phyloP scores from a whole-genome alignment of 2,329 filamentous ascomycete species.

The Ophiostoma populinum region DNA sequence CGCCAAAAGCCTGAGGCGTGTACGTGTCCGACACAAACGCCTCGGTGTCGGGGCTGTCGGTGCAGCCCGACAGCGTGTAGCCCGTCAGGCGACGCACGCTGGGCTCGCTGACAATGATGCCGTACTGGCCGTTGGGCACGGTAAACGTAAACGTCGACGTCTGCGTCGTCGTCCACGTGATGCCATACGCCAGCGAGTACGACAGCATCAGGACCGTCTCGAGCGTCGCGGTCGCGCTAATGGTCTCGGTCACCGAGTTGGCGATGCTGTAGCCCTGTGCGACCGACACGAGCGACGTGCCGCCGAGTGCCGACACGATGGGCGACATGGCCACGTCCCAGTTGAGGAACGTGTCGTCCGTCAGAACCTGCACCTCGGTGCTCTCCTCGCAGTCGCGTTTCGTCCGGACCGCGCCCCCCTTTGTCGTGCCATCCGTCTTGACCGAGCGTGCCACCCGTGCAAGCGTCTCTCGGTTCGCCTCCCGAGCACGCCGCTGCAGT shows the following conservation, averaged over 20 bases:
- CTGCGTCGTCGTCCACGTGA: background rate
- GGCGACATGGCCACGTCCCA: background rate
- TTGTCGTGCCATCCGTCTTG: no score
- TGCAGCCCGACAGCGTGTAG: background rate
- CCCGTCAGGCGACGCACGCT: background rate
- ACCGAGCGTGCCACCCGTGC: no score
- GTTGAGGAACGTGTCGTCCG: background rate
- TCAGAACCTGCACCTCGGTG: background rate
- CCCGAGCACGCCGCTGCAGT: no score
- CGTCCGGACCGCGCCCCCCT: no score
- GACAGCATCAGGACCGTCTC: background rate
- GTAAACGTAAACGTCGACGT: background rate
- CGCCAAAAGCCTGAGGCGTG: background rate
- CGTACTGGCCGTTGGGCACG: background rate
- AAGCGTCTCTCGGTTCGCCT: no score
- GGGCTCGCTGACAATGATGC: slow-evolving; percentile 1
- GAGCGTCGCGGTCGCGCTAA: no score
- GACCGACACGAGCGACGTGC: background rate
- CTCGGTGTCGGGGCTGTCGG: background rate
- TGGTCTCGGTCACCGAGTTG: background rate
- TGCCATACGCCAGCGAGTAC: background rate
- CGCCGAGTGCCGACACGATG: background rate
- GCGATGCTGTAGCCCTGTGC: background rate
- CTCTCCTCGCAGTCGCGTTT: background rate
- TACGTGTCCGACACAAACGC: background rate